Evolutionary conservation across 1,139 yeast species (phyloP), one percentile per base, ranked within the genome.

Genomic region (Pichia sp.): DNA sequence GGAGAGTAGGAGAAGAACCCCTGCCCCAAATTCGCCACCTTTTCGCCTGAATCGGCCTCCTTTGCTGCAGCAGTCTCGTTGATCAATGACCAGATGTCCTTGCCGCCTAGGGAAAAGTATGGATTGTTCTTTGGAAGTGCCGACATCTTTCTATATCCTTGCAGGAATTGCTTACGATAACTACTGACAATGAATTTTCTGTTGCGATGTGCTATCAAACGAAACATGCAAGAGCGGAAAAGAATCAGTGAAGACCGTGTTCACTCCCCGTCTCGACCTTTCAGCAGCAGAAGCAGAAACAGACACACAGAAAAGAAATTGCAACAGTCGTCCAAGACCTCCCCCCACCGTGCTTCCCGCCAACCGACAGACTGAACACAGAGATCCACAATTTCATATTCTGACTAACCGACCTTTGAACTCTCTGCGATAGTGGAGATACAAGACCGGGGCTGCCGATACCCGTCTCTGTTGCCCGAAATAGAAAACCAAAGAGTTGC

Each of bases 1-100:
- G 98, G 97, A 44, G 90, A 80, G 69, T 92, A 93, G 1, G 97
- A 89, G 75, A 93, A 93, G 72, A 93, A 93, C 1, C 99, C 99
- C 70, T 93, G 99, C 42, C 99, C 99, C 58, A 93, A 78, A 65
- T 93, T 93, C 61, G 85, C 85, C 54, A 92, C 82, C 49, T 89
- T 86, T 61, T 85, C 77, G 16, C 90, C 90, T 32, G 82, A 73
- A 54, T 80, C 81, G 47, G 71, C 72, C 36, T 73, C 72, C 13
- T 95, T 89, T 5, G 81, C 80, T 3, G 96, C 96, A 0, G 98
- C 98, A 1, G 97, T 86, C 66, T 92, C 98, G 67, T 93, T 93
- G 71, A 95, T 88, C 61, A 93, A 75, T 11, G 95, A 79, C 99
- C 99, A 93, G 47, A 93, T 90, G 68, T 93, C 99, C 68, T 90